Percentiles rank a stretch among this genome's conserved stretches.
Conservation (phyloP, 176 grass and related monocot genomes). For the Saccharum spontaneum region DNA sequence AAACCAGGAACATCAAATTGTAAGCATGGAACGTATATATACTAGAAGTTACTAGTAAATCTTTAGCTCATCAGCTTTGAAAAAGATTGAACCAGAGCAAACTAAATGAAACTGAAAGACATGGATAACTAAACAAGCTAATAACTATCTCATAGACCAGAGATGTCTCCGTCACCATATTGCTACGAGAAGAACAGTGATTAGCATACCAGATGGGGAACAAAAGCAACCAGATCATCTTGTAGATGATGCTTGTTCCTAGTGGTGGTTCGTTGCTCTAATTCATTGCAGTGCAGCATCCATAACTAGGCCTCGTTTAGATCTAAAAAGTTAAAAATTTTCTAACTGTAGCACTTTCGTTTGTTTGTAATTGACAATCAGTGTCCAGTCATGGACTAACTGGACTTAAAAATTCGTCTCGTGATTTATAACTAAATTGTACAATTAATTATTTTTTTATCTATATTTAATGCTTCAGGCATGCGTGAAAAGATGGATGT, state of each 20-base stretch:
- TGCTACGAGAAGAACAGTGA: conserved; percentile 3
- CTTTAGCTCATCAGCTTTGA: neutral
- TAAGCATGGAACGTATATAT: no score
- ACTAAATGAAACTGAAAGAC: neutral
- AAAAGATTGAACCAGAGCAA: neutral
- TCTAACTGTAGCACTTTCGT: no score
- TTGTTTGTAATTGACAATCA: no score
- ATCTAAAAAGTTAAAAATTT: no score
- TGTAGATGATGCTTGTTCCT: neutral
- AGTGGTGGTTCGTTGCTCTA: conserved; percentile 27
- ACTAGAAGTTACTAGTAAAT: neutral
- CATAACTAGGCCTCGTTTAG: no score
- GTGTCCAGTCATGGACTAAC: no score
- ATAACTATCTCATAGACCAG: neutral
- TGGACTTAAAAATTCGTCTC: no score
- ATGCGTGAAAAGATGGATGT: no score
- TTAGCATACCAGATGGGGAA: neutral
- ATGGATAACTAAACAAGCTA: neutral
- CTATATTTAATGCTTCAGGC: no score
- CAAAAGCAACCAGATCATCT: no score
- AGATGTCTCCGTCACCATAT: neutral
- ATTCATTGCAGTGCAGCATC: neutral
- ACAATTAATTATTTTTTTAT: no score
- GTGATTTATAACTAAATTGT: no score
- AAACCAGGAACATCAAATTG: neutral